Conservation (phyloP, 2,329 filamentous ascomycete genomes). For the Didymella lethalis region DNA sequence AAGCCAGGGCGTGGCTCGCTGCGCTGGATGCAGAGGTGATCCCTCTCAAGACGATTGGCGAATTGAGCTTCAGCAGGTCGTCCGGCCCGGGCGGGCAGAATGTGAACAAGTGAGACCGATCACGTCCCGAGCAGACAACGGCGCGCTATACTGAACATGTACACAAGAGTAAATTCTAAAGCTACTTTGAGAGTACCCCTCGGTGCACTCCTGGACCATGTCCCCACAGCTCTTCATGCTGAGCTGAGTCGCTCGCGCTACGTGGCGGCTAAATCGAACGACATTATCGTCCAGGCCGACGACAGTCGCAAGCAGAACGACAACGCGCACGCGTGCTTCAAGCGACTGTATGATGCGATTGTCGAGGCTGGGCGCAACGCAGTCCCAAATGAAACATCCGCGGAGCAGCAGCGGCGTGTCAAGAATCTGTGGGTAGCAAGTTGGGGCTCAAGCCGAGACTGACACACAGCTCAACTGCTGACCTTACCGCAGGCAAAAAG, state of each 20-base stretch:
- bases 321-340: constrained; percentile 67
- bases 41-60: constrained; percentile 61
- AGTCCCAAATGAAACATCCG: constrained; percentile 68
- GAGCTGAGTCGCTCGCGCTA: constrained; percentile 63
- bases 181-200: constrained; percentile 68
- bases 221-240: constrained; percentile 63
- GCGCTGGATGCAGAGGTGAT: constrained; percentile 62
- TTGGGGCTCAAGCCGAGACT: constrained; percentile 16
- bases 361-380: constrained; percentile 58
- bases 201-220: constrained; percentile 59
- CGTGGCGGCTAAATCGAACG: constrained; percentile 60
- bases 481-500: constrained; percentile 57
- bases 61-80: constrained; percentile 69
- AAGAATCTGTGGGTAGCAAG: constrained; percentile 58
- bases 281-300: constrained; percentile 69
- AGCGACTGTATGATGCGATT: constrained; percentile 64
- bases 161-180: constrained; percentile 69
- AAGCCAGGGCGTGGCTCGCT: constrained; percentile 65
- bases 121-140: constrained; percentile 23
- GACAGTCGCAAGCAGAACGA: constrained; percentile 68
- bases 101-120: constrained; percentile 67
- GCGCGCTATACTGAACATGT: constrained; percentile 49
- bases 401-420: constrained; percentile 63
- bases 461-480: constrained; percentile 26
- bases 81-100: constrained; percentile 73